phyloP scores from a whole-genome alignment of 2,329 filamentous ascomycete species.

The Ceratocystis variospora region DNA sequence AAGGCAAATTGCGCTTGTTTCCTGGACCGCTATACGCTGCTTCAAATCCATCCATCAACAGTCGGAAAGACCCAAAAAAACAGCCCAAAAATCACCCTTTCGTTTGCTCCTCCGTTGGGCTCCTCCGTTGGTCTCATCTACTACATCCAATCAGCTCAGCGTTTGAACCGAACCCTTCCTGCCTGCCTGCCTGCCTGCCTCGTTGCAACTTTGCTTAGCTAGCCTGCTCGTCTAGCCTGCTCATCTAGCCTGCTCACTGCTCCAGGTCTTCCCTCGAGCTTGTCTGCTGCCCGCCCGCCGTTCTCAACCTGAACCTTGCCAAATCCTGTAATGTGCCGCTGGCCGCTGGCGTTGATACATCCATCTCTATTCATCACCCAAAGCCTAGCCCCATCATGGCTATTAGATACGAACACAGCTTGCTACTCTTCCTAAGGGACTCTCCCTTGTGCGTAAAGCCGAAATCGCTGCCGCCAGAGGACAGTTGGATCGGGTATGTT shows the following conservation, averaged over 20 bases:
- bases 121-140: neutral
- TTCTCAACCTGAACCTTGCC: neutral
- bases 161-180: neutral
- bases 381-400: constrained; percentile 8
- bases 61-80: neutral
- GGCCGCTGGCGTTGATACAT: neutral
- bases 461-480: constrained; percentile 60
- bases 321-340: neutral
- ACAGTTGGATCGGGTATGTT: constrained; percentile 91
- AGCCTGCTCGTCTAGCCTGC: neutral
- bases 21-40: neutral
- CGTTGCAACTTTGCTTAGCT: neutral
- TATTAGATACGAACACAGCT: constrained; percentile 58
- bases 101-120: neutral
- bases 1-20: neutral
- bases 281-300: neutral
- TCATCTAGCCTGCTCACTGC: neutral
- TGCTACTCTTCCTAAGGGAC: constrained; percentile 59
- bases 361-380: neutral
- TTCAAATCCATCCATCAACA: neutral
- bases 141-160: neutral
- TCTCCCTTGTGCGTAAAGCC: constrained; percentile 79
- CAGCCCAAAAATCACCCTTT: neutral
- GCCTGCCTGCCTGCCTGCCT: neutral
- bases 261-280: neutral